Evolutionary conservation across 768 basidiomycete species (phyloP), one percentile per base, ranked within the genome.

Genomic region (Termitomyces sp.): DNA sequence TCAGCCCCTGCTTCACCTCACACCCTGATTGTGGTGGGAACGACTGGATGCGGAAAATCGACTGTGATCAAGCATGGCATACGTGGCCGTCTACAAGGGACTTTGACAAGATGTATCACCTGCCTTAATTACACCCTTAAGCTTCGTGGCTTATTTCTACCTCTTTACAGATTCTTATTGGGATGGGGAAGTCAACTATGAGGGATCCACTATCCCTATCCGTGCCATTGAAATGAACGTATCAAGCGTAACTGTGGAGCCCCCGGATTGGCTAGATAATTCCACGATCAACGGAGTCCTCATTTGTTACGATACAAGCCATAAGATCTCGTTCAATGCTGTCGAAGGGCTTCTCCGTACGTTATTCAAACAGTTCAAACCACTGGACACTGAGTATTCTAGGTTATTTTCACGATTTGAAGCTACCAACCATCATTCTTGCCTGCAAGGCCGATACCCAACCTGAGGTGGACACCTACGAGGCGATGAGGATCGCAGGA

Each of bases 401-500:
- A 93, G 91, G 79, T 65, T 73, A 80, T 59, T 87, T 84, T 71
- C 75, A 74, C 65, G 75, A 78, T 54, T 73, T 84, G 67, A 81
- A 81, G 59, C 73, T 89, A 40, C 82, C 89, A 9, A 74, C 82
- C 28, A 79, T 96, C 48, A 89, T 93, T 13, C 77, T 98, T 14
- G 93, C 91, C 4, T 93, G 94, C 76, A 98, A 97, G 71, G 86
- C 87, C 5, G 91, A 96, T 67, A 74, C 88, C 20, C 77, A 78
- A 20, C 76, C 75, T 41, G 75, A 75, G 43, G 77, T 92, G n/a
- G 79, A 87, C 63, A 83, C 88, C 10, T 72, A 77, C 55, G 72
- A 72, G 50, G 86, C 84, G 4, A 64, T 75, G 23, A 74, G 72
- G 20, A 69, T 86, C 44, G 76, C 89, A 44, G 73, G 79, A 36